A percentile compares a stretch with the other conserved stretches of the same genome.
These are phyloP conservation scores for Sporothrix brasiliensis DNA, from an alignment of 2,329 filamentous ascomycete genomes.

Conservation along the genomic window DNA sequence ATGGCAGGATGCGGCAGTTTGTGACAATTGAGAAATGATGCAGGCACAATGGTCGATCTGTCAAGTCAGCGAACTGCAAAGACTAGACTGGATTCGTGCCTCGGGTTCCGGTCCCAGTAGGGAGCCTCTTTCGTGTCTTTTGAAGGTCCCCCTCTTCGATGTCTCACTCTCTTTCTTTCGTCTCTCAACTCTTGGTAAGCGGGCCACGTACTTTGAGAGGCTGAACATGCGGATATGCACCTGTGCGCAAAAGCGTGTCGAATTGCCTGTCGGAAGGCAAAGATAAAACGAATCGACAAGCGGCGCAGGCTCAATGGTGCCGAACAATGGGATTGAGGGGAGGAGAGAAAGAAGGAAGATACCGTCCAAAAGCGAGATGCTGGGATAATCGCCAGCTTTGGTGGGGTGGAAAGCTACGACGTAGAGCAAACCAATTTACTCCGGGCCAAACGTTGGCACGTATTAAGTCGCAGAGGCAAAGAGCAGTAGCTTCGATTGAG, in stretches of 20 bases:
- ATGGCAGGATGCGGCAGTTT: neutral
- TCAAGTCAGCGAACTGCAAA: slow-evolving; percentile 24
- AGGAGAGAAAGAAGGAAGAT: neutral
- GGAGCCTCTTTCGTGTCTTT: slow-evolving; percentile 21
- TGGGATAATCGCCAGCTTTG: neutral
- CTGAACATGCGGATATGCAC: slow-evolving; percentile 22
- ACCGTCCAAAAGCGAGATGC: neutral
- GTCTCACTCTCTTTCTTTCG: slow-evolving; percentile 27
- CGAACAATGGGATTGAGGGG: neutral
- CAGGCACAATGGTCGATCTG: slow-evolving; percentile 18
- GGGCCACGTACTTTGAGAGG: slow-evolving; percentile 17
- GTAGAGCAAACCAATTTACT: slow-evolving; percentile 15
- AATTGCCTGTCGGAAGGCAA: slow-evolving; percentile 6
- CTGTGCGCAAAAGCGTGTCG: slow-evolving; percentile 17
- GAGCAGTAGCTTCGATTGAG: slow-evolving; percentile 23
- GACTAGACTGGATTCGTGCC: slow-evolving; percentile 24
- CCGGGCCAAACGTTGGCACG: neutral
- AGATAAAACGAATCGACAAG: neutral
- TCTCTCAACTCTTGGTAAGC: slow-evolving; percentile 13
- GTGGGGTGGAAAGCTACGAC: slow-evolving; percentile 19
- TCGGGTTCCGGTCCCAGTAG: slow-evolving; percentile 4
- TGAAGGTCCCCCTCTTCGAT: neutral
- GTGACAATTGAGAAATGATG: slow-evolving; percentile 14
- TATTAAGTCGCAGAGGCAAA: neutral
- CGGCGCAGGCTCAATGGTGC: slow-evolving; percentile 8